Percentiles rank a stretch among this genome's conserved stretches.
Evolutionary conservation across 306 rosid genomes (phyloP).

Genomic region (barrel medic (Medicago truncatula)): MtrunA17r5.0-ANR NC_053044.1:4005501-4006000

Average conservation of each 20-base stretch:
- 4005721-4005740: neutral
- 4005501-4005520: neutral
- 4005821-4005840: constrained; percentile 6
- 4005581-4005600: constrained; percentile 7
- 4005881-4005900: constrained; percentile 16
- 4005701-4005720: constrained; percentile 4
- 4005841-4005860: neutral
- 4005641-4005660: neutral
- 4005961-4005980: constrained; percentile 18
- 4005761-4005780: neutral
- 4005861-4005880: constrained; percentile 20
- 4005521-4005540: constrained; percentile 1
- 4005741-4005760: constrained; percentile 7
- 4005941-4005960: constrained; percentile 17
- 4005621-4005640: constrained; percentile 6
- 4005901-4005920: constrained; percentile 6
- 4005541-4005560: neutral
- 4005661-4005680: neutral
- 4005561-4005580: neutral
- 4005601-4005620: constrained; percentile 2
- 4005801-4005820: neutral
- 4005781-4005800: constrained; percentile 17
- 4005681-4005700: constrained; percentile 15
- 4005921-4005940: neutral
- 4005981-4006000: neutral